Percentiles rank a stretch among this genome's conserved stretches.
Evolutionary conservation across 129 eudicot genomes (phyloP).

Genomic region (Gnaphalium uliginosum): DNA sequence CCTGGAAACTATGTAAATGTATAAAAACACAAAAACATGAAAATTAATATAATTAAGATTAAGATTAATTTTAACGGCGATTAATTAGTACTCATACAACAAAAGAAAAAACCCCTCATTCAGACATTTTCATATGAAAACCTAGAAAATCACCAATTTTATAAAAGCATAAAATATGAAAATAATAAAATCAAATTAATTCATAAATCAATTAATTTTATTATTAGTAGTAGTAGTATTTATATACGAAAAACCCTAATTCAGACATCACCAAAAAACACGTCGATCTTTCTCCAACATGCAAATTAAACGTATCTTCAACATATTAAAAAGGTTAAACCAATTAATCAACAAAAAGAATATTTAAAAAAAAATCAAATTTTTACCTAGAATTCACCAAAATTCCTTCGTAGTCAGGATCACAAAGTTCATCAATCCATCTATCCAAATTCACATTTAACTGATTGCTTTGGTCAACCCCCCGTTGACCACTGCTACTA

Average conservation of each 20-base stretch:
- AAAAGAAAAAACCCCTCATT: neutral
- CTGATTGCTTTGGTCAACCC: neutral
- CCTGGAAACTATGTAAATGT: too few relatives aligned
- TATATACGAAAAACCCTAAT: neutral
- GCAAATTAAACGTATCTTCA: neutral
- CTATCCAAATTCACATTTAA: neutral
- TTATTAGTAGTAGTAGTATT: neutral
- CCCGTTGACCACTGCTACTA: neutral
- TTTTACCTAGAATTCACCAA: constrained; percentile 20
- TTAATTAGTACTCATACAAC: neutral
- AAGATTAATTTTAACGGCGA: neutral
- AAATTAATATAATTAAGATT: neutral
- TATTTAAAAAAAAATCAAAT: neutral
- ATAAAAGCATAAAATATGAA: neutral
- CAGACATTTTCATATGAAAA: neutral
- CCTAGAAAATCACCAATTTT: neutral
- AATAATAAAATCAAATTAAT: neutral
- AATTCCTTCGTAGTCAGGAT: neutral
- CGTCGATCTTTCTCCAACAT: neutral
- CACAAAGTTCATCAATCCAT: neutral
- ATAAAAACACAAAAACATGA: too few relatives aligned
- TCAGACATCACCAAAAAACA: neutral
- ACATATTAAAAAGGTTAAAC: neutral
- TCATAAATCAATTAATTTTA: neutral
- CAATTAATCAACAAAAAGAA: neutral